Conservation (phyloP, 139 green algal species). For the Haematococcus sp. region DNA sequence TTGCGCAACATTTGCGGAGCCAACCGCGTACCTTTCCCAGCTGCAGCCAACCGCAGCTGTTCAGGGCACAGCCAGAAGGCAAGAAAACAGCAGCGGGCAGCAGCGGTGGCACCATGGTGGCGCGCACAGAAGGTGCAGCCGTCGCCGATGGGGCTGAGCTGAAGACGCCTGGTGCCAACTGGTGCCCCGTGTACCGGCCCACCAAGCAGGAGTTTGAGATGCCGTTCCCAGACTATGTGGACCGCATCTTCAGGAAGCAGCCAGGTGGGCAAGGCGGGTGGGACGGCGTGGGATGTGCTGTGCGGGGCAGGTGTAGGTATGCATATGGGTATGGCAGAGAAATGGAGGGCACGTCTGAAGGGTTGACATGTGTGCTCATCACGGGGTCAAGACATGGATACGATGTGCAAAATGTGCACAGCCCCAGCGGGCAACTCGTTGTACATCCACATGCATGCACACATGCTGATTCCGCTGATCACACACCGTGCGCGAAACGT, state of each 20-base stretch:
- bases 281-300: background rate
- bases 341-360: background rate
- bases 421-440: too few relatives aligned
- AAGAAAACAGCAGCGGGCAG: too few relatives aligned
- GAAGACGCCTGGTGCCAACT: background rate
- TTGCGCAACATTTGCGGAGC: too few relatives aligned
- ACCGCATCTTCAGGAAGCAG: background rate
- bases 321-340: background rate
- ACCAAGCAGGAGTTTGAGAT: constrained; percentile 50
- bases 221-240: constrained; percentile 57
- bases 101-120: too few relatives aligned
- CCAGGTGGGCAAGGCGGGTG: background rate
- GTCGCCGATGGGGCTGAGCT: background rate
- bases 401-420: too few relatives aligned
- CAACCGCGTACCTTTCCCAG: too few relatives aligned
- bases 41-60: background rate
- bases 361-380: background rate
- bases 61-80: background rate
- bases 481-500: too few relatives aligned
- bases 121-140: too few relatives aligned
- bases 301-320: background rate
- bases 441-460: too few relatives aligned
- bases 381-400: too few relatives aligned
- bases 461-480: too few relatives aligned
- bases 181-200: constrained; percentile 44